Percentiles rank a stretch among this genome's conserved stretches.
Evolutionary conservation across 768 basidiomycete species (phyloP).

Genomic region (Cystobasidium tubakii): DNA sequence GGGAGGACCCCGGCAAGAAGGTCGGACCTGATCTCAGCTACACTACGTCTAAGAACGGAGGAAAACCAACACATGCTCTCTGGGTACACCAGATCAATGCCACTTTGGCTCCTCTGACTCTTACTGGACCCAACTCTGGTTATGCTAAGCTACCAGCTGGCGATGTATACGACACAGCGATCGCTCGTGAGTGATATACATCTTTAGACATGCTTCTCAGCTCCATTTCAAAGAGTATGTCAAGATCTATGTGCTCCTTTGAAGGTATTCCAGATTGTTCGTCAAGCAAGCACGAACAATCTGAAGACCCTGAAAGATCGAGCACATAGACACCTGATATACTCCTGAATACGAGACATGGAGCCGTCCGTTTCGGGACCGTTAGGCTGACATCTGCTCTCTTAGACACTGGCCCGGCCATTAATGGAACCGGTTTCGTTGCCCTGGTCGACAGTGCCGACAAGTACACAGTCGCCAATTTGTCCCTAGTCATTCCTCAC

Average conservation of each 20-base stretch:
- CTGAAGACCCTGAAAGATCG: too few species aligned
- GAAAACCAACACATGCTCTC: conserved; percentile 31
- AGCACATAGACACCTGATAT: too few species aligned
- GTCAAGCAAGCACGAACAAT: too few species aligned
- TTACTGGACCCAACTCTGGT: conserved; percentile 29
- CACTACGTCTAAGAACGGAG: neutral
- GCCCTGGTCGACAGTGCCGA: conserved; percentile 55
- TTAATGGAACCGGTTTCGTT: conserved; percentile 56
- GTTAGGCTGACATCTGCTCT: conserved; percentile 7
- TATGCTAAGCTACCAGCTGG: conserved; percentile 12
- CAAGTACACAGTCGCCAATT: conserved; percentile 61
- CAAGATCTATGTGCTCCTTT: too few species aligned
- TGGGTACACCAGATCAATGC: conserved; percentile 32
- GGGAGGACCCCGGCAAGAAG: conserved; percentile 58
- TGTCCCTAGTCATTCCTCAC: conserved; percentile 47
- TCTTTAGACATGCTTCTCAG: too few species aligned
- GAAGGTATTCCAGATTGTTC: too few species aligned
- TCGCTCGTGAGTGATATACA: neutral
- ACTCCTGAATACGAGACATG: too few species aligned
- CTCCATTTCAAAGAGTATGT: too few species aligned
- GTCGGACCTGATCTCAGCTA: conserved; percentile 38
- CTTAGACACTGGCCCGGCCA: conserved; percentile 5
- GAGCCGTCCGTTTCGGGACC: neutral
- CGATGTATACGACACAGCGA: conserved; percentile 30
- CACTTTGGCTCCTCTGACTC: conserved; percentile 35